Conservation (phyloP, 208 protist genomes). For the Acanthamoeba triangularis region DNA sequence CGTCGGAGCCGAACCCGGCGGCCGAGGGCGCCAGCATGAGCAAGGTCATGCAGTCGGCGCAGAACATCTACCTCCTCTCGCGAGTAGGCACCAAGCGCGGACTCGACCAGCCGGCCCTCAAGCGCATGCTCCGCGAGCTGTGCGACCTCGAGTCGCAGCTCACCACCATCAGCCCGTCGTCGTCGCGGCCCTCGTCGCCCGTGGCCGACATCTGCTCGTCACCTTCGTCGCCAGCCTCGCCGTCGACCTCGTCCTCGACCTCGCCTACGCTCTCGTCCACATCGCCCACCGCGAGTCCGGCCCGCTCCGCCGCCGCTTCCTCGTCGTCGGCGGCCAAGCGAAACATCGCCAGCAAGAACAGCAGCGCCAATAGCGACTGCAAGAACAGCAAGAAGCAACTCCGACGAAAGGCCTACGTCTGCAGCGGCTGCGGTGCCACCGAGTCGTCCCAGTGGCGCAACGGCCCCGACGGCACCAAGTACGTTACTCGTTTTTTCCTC, state of each 20-base stretch:
- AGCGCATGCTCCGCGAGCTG: constrained; percentile 6
- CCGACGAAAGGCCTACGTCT: background rate
- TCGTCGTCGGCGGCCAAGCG: background rate
- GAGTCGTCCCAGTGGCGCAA: constrained; percentile 38
- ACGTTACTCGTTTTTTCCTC: background rate
- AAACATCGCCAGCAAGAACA: background rate
- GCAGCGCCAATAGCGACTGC: background rate
- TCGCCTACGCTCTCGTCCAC: background rate
- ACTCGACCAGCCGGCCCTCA: constrained; percentile 21
- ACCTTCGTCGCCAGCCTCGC: background rate
- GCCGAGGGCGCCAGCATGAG: background rate
- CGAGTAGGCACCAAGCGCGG: background rate
- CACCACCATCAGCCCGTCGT: constrained; percentile 19
- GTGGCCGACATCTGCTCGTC: constrained; percentile 20
- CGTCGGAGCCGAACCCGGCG: background rate
- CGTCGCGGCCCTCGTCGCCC: background rate
- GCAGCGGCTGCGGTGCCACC: constrained; percentile 29
- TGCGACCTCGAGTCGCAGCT: constrained; percentile 29
- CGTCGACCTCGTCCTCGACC: background rate
- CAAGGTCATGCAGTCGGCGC: constrained; percentile 11
- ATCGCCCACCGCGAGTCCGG: background rate
- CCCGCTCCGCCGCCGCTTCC: background rate
- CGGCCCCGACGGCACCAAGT: constrained; percentile 21
- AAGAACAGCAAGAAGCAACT: background rate
- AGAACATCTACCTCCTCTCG: constrained; percentile 32